Conservation (phyloP, 139 green algal genomes). For the Chlamydomonas sphaeroides region DNA sequence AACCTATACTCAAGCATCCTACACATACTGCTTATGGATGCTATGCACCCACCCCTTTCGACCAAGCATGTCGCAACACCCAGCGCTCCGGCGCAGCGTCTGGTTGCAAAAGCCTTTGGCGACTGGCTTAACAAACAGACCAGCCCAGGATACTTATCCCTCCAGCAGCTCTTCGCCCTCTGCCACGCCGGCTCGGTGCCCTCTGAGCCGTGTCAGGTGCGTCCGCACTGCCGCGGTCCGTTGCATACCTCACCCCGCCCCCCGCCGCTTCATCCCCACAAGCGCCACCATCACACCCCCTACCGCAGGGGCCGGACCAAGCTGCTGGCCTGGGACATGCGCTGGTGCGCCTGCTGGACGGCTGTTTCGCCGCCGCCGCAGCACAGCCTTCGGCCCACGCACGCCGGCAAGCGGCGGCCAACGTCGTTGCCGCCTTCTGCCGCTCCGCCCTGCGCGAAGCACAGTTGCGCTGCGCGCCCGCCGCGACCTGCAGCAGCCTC, state of each 20-base stretch:
- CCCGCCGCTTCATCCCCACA: not conserved
- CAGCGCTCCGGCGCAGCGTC: not conserved
- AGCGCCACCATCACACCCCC: not conserved
- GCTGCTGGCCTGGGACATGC: not conserved
- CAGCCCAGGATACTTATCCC: not conserved
- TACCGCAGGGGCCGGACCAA: not conserved
- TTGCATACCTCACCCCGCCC: not conserved
- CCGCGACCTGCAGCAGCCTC: not conserved
- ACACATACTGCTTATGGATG: not conserved
- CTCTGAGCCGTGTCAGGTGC: not conserved
- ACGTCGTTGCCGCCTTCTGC: conserved; percentile 14
- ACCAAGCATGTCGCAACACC: too few species aligned
- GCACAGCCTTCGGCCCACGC: not conserved
- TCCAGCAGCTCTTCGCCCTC: conserved; percentile 26
- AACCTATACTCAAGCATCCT: too few species aligned
- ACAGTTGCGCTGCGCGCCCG: not conserved
- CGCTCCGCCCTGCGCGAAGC: conserved; percentile 28
- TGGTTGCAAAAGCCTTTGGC: not conserved
- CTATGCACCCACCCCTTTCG: too few species aligned
- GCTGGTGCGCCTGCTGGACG: conserved; percentile 15
- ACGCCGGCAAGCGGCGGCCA: not conserved
- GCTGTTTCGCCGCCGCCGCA: conserved; percentile 11
- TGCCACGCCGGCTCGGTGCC: not conserved
- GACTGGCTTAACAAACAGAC: not conserved
- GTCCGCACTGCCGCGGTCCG: not conserved